Evolutionary conservation across 2,329 filamentous ascomycete species (phyloP).

Genomic region (Ophiognomonia clavigignenti-juglandacearum): DNA sequence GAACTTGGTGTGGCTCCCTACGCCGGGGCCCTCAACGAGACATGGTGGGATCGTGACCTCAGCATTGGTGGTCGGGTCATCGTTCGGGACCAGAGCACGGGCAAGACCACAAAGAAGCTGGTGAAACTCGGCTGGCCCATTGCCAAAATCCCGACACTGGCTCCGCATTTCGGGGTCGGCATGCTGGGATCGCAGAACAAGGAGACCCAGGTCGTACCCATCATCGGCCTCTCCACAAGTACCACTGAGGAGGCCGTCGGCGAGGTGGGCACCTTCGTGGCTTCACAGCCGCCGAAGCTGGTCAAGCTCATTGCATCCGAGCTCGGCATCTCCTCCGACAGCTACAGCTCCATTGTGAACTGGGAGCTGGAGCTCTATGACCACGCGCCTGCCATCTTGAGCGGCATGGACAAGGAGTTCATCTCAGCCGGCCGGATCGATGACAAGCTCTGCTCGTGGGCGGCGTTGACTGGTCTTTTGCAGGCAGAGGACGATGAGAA

Average conservation of each 20-base stretch:
- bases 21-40: constrained; percentile 78
- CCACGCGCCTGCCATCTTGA: constrained; percentile 74
- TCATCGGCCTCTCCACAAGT: constrained; percentile 74
- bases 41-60: constrained; percentile 97
- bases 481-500: constrained; percentile 53
- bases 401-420: constrained; percentile 85
- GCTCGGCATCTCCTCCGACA: constrained; percentile 58
- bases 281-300: constrained; percentile 79
- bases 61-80: constrained; percentile 86
- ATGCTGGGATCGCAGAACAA: constrained; percentile 66
- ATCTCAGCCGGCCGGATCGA: constrained; percentile 95
- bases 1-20: constrained; percentile 93
- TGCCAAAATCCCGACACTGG: constrained; percentile 84
- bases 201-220: constrained; percentile 91
- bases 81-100: constrained; percentile 65
- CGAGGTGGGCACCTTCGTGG: constrained; percentile 66
- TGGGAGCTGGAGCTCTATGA: constrained; percentile 98
- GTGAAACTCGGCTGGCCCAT: constrained; percentile 94
- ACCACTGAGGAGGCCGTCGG: constrained; percentile 44
- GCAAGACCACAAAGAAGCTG: constrained; percentile 74
- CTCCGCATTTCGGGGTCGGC: constrained; percentile 84
- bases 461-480: constrained; percentile 79
- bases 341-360: constrained; percentile 74
- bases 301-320: constrained; percentile 77
- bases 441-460: constrained; percentile 95